phyloP scores from a whole-genome alignment of 345 rosid species.

The Erysimum cheiranthoides region DNA sequence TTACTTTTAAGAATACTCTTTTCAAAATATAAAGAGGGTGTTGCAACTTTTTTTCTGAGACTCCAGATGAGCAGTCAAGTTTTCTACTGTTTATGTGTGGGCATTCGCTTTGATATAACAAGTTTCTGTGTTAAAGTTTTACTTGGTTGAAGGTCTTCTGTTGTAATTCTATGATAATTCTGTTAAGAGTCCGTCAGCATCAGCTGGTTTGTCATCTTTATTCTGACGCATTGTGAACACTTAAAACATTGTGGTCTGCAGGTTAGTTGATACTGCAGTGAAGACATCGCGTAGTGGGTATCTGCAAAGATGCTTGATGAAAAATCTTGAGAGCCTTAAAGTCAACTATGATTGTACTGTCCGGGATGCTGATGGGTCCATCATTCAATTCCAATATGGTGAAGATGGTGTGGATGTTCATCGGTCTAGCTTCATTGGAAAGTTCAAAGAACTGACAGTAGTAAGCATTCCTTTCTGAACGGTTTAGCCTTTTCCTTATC shows the following conservation, averaged over 20 bases:
- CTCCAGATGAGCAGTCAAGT: not conserved
- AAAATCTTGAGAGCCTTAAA: slow-evolving; percentile 93
- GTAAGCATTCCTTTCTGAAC: slow-evolving; percentile 53
- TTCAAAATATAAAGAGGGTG: not conserved
- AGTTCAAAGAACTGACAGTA: slow-evolving; percentile 69
- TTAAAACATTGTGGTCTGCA: slow-evolving; percentile 45
- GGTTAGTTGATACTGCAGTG: slow-evolving; percentile 98
- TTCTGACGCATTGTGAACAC: slow-evolving; percentile 16
- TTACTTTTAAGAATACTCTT: not conserved
- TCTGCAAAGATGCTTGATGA: slow-evolving; percentile 95
- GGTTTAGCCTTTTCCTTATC: slow-evolving; percentile 33
- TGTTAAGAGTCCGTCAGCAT: slow-evolving; percentile 11
- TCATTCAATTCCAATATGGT: slow-evolving; percentile 91
- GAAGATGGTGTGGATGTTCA: slow-evolving; percentile 99
- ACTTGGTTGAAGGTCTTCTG: slow-evolving; percentile 4
- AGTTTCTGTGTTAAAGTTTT: slow-evolving; percentile 12
- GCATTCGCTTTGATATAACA: not conserved
- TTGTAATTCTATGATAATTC: slow-evolving; percentile 14
- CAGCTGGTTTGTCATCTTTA: slow-evolving; percentile 14
- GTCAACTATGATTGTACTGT: slow-evolving; percentile 90
- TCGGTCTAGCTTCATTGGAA: slow-evolving; percentile 73
- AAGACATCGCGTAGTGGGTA: slow-evolving; percentile 99
- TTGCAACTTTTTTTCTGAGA: not conserved
- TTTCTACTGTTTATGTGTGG: not conserved
- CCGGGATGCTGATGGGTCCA: slow-evolving; percentile 95